phyloP scores from a whole-genome alignment of 176 grass and related monocot genomes.

The Oryza officinalis region DNA sequence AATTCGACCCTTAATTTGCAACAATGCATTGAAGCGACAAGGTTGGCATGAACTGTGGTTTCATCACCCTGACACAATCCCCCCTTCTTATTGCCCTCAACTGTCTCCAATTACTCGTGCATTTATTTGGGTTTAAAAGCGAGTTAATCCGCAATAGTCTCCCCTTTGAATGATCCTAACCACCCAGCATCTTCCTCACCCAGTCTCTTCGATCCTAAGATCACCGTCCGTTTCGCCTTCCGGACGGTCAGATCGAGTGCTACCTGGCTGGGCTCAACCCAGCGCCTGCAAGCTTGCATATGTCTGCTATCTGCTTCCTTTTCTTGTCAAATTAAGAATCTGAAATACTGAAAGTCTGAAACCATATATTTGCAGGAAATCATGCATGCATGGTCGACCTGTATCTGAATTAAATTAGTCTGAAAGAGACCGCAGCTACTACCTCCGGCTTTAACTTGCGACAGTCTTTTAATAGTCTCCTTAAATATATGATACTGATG shows the following conservation, averaged over 20 bases:
- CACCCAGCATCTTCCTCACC: conserved; percentile 24
- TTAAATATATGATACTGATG: too few relatives aligned
- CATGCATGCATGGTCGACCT: background rate
- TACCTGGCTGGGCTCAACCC: background rate
- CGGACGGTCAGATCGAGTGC: background rate
- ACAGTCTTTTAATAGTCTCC: too few relatives aligned
- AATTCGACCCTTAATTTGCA: conserved; percentile 31
- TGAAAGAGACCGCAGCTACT: too few relatives aligned
- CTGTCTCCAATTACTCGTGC: conserved; percentile 95
- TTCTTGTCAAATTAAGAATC: background rate
- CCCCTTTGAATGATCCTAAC: conserved; percentile 82
- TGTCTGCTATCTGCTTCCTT: background rate
- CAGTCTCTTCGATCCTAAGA: background rate
- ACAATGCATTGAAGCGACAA: conserved; percentile 64
- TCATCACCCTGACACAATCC: conserved; percentile 44
- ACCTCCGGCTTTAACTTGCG: too few relatives aligned
- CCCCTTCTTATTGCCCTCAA: conserved; percentile 56
- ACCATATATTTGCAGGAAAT: background rate
- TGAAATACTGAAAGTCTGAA: background rate
- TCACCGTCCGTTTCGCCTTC: background rate
- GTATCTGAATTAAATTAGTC: too few relatives aligned
- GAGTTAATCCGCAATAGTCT: conserved; percentile 90
- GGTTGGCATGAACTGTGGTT: conserved; percentile 59
- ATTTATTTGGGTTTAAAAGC: conserved; percentile 86
- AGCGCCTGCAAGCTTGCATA: background rate